A percentile compares a stretch with the other conserved stretches of the same genome.
Evolutionary conservation across 2,329 filamentous ascomycete genomes (phyloP).

Genomic region (Colletotrichum horii): DNA sequence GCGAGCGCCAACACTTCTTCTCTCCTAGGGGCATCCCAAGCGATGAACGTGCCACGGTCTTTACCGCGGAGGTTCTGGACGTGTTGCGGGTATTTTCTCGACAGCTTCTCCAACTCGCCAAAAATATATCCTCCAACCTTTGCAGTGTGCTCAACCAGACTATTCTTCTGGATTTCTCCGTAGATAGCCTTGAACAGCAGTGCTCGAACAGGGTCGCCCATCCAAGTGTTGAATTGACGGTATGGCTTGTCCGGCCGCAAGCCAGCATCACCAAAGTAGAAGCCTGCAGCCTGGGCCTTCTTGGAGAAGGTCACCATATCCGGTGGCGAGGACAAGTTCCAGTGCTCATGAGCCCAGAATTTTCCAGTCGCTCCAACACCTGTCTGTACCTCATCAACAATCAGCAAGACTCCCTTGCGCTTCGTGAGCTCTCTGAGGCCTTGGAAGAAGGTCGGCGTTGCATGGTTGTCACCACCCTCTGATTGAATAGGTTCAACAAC

Average conservation of each 20-base stretch:
- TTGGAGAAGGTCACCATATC: constrained; percentile 97
- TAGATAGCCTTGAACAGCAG: constrained; percentile 87
- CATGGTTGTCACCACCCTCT: constrained; percentile 94
- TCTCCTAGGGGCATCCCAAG: constrained; percentile 82
- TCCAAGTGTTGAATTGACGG: constrained; percentile 97
- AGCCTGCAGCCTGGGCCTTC: constrained; percentile 93
- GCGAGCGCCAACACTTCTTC: constrained; percentile 81
- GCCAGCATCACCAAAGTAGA: constrained; percentile 83
- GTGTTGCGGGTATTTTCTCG: constrained; percentile 74
- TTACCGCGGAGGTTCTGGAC: constrained; percentile 87
- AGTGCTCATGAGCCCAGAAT: constrained; percentile 98
- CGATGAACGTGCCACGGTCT: constrained; percentile 89
- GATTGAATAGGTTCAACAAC: constrained; percentile 92
- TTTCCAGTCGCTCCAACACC: constrained; percentile 91
- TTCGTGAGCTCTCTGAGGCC: constrained; percentile 80
- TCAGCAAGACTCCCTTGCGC: constrained; percentile 79
- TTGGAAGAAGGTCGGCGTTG: constrained; percentile 84
- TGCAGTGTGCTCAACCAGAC: constrained; percentile 80
- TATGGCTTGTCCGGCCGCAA: constrained; percentile 91
- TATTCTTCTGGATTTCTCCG: constrained; percentile 76
- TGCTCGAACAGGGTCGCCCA: constrained; percentile 89
- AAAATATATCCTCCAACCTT: constrained; percentile 81
- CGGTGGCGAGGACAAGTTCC: constrained; percentile 78
- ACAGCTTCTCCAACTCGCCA: constrained; percentile 69
- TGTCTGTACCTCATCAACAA: constrained; percentile 94